Evolutionary conservation across 2,329 filamentous ascomycete genomes (phyloP).

Genomic region (Aureobasidium sp.): DNA sequence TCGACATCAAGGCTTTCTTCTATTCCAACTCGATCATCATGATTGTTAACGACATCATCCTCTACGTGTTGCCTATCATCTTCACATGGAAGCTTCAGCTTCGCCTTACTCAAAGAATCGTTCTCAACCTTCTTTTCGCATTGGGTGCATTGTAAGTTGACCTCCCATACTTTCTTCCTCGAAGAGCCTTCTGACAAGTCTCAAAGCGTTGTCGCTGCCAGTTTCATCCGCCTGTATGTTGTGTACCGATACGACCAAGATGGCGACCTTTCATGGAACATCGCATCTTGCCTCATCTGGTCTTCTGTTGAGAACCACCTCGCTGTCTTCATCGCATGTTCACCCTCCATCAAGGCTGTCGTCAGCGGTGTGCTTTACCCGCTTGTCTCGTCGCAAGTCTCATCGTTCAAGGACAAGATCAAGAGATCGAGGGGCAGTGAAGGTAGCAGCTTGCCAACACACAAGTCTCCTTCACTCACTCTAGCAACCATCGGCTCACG

Average conservation of each 20-base stretch:
- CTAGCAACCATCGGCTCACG: constrained; percentile 10
- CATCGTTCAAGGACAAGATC: constrained; percentile 13
- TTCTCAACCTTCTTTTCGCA: constrained; percentile 29
- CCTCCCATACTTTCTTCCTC: background rate
- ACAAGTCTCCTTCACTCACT: constrained; percentile 12
- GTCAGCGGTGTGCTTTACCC: constrained; percentile 13
- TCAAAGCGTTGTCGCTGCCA: constrained; percentile 26
- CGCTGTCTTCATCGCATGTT: constrained; percentile 31
- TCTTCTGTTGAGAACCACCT: constrained; percentile 32
- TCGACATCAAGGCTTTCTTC: constrained; percentile 30
- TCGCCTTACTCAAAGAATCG: constrained; percentile 27
- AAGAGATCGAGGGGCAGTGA: constrained; percentile 6
- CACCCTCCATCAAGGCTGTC: constrained; percentile 27
- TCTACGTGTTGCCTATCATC: constrained; percentile 33
- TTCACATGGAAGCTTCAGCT: constrained; percentile 33
- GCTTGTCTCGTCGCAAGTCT: constrained; percentile 2
- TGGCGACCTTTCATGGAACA: constrained; percentile 20
- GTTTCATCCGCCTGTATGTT: constrained; percentile 24
- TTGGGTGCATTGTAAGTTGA: constrained; percentile 27
- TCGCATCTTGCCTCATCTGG: constrained; percentile 28
- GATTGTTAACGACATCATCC: constrained; percentile 31
- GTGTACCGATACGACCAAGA: constrained; percentile 23
- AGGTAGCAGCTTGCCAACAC: background rate
- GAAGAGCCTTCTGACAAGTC: background rate
- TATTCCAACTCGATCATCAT: constrained; percentile 30